These are phyloP conservation scores for Moricandia moricandioides DNA, from an alignment of 345 rosid species.

Conservation along the genomic window DNA sequence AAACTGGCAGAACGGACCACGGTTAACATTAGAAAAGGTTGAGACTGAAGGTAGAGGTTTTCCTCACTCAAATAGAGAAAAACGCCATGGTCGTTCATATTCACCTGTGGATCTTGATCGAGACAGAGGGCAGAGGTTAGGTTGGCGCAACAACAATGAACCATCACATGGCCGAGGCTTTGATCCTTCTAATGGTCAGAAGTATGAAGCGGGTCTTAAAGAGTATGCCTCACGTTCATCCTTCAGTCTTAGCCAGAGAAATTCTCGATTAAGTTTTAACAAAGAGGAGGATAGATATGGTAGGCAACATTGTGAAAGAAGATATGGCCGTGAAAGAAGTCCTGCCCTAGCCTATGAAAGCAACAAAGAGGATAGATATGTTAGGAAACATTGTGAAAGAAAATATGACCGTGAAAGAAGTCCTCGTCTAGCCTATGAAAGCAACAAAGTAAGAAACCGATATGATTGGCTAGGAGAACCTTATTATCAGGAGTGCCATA, in stretches of 20 bases:
- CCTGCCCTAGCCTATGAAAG: constrained; percentile 27
- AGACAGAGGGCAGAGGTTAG: constrained; percentile 35
- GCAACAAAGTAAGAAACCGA: constrained; percentile 31
- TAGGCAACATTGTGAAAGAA: constrained; percentile 33
- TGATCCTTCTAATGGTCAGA: constrained; percentile 28
- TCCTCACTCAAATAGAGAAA: constrained; percentile 27
- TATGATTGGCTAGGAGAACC: constrained; percentile 21
- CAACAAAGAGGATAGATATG: constrained; percentile 12
- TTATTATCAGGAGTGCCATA: constrained; percentile 25
- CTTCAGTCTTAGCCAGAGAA: constrained; percentile 21
- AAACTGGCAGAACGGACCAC: constrained; percentile 16
- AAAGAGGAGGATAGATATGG: constrained; percentile 33
- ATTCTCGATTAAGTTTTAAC: constrained; percentile 29
- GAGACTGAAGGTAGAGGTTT: constrained; percentile 22
- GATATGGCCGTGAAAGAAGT: constrained; percentile 33
- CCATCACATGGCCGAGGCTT: constrained; percentile 28
- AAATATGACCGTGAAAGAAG: constrained; percentile 34
- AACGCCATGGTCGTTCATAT: constrained; percentile 26
- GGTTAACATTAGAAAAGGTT: constrained; percentile 1
- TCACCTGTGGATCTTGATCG: constrained; percentile 33
- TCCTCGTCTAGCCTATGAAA: constrained; percentile 22
- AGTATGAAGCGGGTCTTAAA: constrained; percentile 30
- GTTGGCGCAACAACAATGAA: constrained; percentile 25
- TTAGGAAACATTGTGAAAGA: constrained; percentile 31
- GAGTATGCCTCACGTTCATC: constrained; percentile 25